These are phyloP conservation scores for Kuraishia ogatae DNA, from an alignment of 805 yeast species.

Conservation along the genomic window DNA sequence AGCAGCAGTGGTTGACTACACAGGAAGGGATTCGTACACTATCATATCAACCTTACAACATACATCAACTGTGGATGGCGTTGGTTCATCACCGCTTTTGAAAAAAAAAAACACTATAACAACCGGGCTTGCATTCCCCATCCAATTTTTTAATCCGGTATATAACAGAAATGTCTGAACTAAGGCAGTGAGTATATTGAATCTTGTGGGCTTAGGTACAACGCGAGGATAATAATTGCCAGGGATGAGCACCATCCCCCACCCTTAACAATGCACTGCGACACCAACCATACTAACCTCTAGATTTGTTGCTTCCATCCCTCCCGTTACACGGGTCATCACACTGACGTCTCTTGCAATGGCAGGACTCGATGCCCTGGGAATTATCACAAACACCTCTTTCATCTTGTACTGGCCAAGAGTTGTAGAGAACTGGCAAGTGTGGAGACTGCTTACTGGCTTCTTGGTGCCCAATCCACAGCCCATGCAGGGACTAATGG, in stretches of 20 bases:
- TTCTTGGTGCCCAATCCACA: constrained; percentile 35
- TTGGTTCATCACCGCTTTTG: too few relatives aligned
- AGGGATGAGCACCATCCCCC: too few relatives aligned
- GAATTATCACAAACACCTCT: constrained; percentile 13
- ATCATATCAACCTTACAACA: too few relatives aligned
- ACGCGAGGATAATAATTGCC: too few relatives aligned
- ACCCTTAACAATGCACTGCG: too few relatives aligned
- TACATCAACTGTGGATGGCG: too few relatives aligned
- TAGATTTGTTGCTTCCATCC: constrained; percentile 36
- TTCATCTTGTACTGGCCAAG: constrained; percentile 22
- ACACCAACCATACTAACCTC: background rate
- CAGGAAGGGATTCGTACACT: too few relatives aligned
- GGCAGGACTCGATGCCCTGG: constrained; percentile 29
- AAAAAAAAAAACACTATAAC: too few relatives aligned
- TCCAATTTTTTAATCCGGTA: background rate
- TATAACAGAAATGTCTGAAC: constrained; percentile 20
- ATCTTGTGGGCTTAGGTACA: too few relatives aligned
- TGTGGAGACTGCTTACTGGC: constrained; percentile 40
- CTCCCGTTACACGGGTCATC: constrained; percentile 54
- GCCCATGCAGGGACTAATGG: constrained; percentile 37
- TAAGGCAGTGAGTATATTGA: constrained; percentile 17
- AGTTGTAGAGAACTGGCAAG: constrained; percentile 24
- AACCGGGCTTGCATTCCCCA: background rate
- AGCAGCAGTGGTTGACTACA: too few relatives aligned
- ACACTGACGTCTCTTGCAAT: constrained; percentile 38